A percentile compares a stretch with the other conserved stretches of the same genome.
These are phyloP conservation scores for Asterionellopsis glacialis DNA, from an alignment of 108 stramenopile genomes.

Conservation along the genomic window DNA sequence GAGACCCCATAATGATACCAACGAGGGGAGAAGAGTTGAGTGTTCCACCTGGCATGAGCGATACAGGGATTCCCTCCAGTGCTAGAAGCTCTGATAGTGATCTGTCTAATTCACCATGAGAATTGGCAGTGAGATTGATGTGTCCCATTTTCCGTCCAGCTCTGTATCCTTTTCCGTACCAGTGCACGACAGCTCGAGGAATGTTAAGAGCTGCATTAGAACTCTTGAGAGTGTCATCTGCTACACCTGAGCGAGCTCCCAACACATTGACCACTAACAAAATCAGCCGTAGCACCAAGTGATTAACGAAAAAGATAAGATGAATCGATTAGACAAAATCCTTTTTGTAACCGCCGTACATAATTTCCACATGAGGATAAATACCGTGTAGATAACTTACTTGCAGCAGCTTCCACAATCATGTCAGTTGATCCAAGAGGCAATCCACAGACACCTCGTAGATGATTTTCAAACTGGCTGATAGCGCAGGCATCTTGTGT, in stretches of 20 bases:
- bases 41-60: constrained; percentile 48
- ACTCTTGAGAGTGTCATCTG: constrained; percentile 68
- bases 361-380: too few relatives aligned
- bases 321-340: background rate
- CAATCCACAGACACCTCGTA: constrained; percentile 91
- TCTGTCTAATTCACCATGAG: constrained; percentile 65
- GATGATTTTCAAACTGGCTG: constrained; percentile 98
- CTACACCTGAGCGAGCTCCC: constrained; percentile 66
- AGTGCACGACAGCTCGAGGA: constrained; percentile 88
- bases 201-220: constrained; percentile 81
- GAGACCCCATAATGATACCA: constrained; percentile 97
- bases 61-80: constrained; percentile 59
- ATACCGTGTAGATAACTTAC: constrained; percentile 25
- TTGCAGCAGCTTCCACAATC: constrained; percentile 81
- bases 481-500: constrained; percentile 96
- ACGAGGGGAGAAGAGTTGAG: constrained; percentile 70
- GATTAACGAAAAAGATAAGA: constrained; percentile 4
- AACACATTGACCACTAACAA: constrained; percentile 80
- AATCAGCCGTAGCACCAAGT: background rate
- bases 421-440: constrained; percentile 86
- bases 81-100: constrained; percentile 45
- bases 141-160: constrained; percentile 98
- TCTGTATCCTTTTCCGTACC: constrained; percentile 95
- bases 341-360: background rate
- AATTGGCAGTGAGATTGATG: constrained; percentile 89